Evolutionary conservation across 1,139 yeast species (phyloP).

Genomic region (Arxiozyma heterogenica): DNA sequence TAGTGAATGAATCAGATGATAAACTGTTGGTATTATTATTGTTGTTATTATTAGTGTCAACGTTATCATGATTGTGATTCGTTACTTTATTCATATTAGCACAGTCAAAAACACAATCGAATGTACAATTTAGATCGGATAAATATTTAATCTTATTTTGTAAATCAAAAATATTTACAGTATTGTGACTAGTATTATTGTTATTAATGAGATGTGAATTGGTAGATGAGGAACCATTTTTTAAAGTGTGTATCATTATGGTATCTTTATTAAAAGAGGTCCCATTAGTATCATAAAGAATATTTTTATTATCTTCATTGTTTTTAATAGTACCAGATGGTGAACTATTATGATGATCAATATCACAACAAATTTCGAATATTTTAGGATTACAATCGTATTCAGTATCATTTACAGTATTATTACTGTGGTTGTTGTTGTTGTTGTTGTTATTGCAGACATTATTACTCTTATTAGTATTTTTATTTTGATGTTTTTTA

Average conservation of each 20-base stretch:
- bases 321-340: background rate
- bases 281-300: background rate
- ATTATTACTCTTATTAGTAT: background rate
- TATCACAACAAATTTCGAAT: constrained; percentile 35
- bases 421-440: no score
- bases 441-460: no score
- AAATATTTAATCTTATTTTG: constrained; percentile 1
- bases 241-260: background rate
- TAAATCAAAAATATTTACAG: background rate
- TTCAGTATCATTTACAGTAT: constrained; percentile 1
- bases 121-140: constrained; percentile 4
- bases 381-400: constrained; percentile 31
- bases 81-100: background rate
- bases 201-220: no score
- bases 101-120: constrained; percentile 1
- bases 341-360: constrained; percentile 17
- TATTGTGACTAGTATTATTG: background rate
- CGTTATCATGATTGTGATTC: background rate
- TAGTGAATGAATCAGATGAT: background rate
- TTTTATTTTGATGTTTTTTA: no score
- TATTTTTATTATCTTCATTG: background rate
- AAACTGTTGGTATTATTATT: background rate
- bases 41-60: background rate
- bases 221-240: background rate
- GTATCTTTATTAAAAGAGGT: background rate